Evolutionary conservation across 352 stramenopile genomes (phyloP).

Genomic region (Globisporangium sylvaticum): DNA sequence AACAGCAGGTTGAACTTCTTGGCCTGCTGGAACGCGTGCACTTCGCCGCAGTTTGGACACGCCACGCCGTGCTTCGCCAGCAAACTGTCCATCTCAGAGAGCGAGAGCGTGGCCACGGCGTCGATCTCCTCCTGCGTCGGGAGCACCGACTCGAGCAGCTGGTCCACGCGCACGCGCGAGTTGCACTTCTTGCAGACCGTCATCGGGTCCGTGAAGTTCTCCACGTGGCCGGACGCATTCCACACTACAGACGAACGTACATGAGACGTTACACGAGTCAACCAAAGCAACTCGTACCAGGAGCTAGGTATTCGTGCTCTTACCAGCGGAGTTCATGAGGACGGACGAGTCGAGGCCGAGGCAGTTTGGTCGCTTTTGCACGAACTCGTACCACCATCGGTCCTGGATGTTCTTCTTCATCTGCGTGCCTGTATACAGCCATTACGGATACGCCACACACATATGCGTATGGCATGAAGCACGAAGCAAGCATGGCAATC

Average conservation of each 20-base stretch:
- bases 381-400: constrained; percentile 95
- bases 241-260: constrained; percentile 68
- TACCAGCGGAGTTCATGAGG: constrained; percentile 89
- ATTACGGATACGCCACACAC: background rate
- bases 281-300: too few species aligned
- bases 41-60: constrained; percentile 54
- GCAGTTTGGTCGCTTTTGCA: constrained; percentile 92
- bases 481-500: constrained; percentile 1
- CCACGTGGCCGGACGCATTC: constrained; percentile 94
- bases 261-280: too few species aligned
- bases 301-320: too few species aligned
- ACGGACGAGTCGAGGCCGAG: constrained; percentile 95
- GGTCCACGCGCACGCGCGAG: constrained; percentile 69
- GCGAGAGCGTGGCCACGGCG: constrained; percentile 42
- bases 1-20: constrained; percentile 99
- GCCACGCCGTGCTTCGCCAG: constrained; percentile 39
- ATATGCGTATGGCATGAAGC: background rate
- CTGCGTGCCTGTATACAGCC: constrained; percentile 8
- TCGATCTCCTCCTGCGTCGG: constrained; percentile 41
- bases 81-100: constrained; percentile 58
- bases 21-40: constrained; percentile 60
- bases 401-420: constrained; percentile 99
- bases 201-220: constrained; percentile 98
- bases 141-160: constrained; percentile 58
- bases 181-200: constrained; percentile 95